Percentiles rank a stretch among this genome's conserved stretches.
Evolutionary conservation across 2,329 filamentous ascomycete species (phyloP).

Genomic region (Fulvia fulva): DNA sequence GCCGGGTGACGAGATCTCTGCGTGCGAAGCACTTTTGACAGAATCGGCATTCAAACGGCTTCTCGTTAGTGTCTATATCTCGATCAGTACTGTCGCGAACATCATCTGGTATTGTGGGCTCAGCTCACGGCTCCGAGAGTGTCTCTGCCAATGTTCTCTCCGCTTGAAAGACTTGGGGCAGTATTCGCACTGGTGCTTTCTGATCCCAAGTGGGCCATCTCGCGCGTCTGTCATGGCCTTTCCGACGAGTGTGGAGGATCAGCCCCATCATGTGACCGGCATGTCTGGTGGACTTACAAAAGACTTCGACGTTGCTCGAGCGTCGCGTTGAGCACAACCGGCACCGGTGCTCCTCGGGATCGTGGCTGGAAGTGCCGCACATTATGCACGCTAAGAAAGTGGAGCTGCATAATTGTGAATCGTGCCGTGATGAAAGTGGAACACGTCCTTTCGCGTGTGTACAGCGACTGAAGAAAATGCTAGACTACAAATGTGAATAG

Average conservation of each 20-base stretch:
- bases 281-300: neutral
- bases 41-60: conserved; percentile 10
- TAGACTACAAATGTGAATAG: no score
- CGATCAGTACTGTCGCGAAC: neutral
- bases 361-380: no score
- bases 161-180: conserved; percentile 2
- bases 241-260: neutral
- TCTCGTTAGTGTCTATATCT: conserved; percentile 6
- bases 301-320: neutral
- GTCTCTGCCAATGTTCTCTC: conserved; percentile 2
- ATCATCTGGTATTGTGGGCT: neutral
- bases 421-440: no score
- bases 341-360: no score
- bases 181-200: conserved; percentile 2
- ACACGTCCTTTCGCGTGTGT: no score
- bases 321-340: no score
- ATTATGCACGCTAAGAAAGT: no score
- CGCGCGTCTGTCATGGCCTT: neutral
- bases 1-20: conserved; percentile 10
- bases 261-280: neutral
- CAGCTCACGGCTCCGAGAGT: conserved; percentile 1
- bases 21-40: conserved; percentile 6
- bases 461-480: no score
- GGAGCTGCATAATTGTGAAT: no score
- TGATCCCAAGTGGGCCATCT: conserved; percentile 1